Evolutionary conservation across 2,329 filamentous ascomycete species (phyloP).

Genomic region (Penicillium decumbens): DNA sequence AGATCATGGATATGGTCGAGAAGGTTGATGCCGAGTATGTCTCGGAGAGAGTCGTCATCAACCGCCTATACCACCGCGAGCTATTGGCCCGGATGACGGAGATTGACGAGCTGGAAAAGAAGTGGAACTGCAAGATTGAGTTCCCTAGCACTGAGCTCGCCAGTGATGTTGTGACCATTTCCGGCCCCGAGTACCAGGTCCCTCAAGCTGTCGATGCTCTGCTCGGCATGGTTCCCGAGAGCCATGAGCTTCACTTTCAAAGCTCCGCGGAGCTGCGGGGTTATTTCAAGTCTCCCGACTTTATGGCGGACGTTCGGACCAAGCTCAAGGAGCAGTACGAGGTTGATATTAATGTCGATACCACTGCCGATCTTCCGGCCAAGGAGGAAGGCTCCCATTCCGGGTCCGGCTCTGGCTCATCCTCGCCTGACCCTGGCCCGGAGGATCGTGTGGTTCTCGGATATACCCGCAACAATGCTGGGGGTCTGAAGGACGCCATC

Average conservation of each 20-base stretch:
- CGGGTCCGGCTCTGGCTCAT: conserved; percentile 13
- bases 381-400: conserved; percentile 27
- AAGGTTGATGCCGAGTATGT: conserved; percentile 96
- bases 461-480: conserved; percentile 95
- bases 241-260: conserved; percentile 82
- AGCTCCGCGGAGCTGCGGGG: conserved; percentile 70
- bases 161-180: conserved; percentile 92
- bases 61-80: conserved; percentile 91
- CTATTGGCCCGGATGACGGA: conserved; percentile 81
- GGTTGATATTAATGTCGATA: conserved; percentile 73
- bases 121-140: conserved; percentile 99
- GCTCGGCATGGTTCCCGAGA: conserved; percentile 95
- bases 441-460: conserved; percentile 62
- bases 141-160: conserved; percentile 97
- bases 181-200: conserved; percentile 96
- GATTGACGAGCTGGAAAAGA: conserved; percentile 93
- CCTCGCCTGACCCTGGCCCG: conserved; percentile 46
- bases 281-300: conserved; percentile 76
- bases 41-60: conserved; percentile 86
- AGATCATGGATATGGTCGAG: conserved; percentile 99
- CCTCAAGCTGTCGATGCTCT: conserved; percentile 95
- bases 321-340: conserved; percentile 91
- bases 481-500: conserved; percentile 89
- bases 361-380: conserved; percentile 29
- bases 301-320: conserved; percentile 70